phyloP scores from a whole-genome alignment of 2,329 filamentous ascomycete genomes.

The Pseudopithomyces chartarum region DNA sequence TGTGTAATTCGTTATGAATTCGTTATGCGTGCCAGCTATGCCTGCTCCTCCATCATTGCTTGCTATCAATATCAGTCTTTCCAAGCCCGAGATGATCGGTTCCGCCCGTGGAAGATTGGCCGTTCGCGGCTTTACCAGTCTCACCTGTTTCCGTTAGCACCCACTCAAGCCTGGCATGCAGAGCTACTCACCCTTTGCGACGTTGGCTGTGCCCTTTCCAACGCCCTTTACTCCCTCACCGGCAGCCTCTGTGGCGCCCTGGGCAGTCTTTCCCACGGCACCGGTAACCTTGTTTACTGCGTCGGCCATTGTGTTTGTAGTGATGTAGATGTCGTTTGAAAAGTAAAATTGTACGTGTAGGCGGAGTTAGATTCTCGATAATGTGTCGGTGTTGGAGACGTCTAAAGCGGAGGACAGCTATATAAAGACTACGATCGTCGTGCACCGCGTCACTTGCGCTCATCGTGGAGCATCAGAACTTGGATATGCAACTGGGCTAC shows the following conservation, averaged over 20 bases:
- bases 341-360: not conserved
- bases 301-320: not conserved
- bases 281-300: constrained; percentile 1
- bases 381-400: not conserved
- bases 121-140: not conserved
- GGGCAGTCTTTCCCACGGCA: not conserved
- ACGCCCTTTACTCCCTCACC: not conserved
- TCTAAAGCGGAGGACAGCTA: not conserved
- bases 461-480: not conserved
- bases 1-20: not conserved
- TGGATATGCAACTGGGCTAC: not conserved
- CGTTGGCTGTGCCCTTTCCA: not conserved
- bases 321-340: not conserved
- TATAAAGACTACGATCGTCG: not conserved
- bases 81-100: not conserved
- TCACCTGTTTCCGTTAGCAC: not conserved
- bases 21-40: not conserved
- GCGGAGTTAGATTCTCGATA: not conserved
- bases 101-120: not conserved
- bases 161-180: not conserved
- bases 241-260: not conserved
- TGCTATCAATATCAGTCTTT: not conserved
- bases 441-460: not conserved
- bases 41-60: not conserved
- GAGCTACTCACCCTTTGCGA: not conserved